Evolutionary conservation across 164 flowering plant species (phyloP).

Genomic region (Vitis riparia): DNA sequence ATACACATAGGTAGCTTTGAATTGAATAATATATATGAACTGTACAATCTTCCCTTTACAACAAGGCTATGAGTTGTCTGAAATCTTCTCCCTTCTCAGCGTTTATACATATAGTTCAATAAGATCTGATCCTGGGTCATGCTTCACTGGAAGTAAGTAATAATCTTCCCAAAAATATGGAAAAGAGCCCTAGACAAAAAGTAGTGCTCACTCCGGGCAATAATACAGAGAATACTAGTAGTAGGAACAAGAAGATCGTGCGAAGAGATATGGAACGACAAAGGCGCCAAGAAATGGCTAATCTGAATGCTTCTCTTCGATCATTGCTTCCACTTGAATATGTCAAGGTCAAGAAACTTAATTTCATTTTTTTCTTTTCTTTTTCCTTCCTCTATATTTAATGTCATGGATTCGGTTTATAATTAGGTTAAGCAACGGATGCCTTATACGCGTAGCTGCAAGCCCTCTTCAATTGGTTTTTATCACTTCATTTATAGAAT

Average conservation of each 20-base stretch:
- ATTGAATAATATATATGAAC: conserved; percentile 3
- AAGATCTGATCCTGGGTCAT: conserved; percentile 7
- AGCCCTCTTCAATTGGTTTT: too few relatives aligned
- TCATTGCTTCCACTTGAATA: background rate
- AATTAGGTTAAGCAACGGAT: too few relatives aligned
- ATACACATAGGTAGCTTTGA: background rate
- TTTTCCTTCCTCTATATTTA: too few relatives aligned
- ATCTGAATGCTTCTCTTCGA: background rate
- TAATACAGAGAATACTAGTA: background rate
- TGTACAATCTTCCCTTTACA: conserved; percentile 13
- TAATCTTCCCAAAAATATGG: background rate
- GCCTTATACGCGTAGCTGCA: too few relatives aligned
- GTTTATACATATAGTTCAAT: conserved; percentile 5
- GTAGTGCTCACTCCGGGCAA: background rate
- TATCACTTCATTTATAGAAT: too few relatives aligned
- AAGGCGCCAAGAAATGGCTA: background rate
- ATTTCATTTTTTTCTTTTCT: too few relatives aligned
- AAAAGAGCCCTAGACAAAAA: conserved; percentile 1
- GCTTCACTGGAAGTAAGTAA: background rate
- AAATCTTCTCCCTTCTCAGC: conserved; percentile 8
- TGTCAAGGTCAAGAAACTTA: background rate
- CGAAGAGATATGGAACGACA: background rate
- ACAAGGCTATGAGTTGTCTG: conserved; percentile 19
- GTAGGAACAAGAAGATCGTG: background rate
- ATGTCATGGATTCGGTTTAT: too few relatives aligned